phyloP scores from a whole-genome alignment of 139 green algal genomes.

The Chlamydomonas schloesseri region DNA sequence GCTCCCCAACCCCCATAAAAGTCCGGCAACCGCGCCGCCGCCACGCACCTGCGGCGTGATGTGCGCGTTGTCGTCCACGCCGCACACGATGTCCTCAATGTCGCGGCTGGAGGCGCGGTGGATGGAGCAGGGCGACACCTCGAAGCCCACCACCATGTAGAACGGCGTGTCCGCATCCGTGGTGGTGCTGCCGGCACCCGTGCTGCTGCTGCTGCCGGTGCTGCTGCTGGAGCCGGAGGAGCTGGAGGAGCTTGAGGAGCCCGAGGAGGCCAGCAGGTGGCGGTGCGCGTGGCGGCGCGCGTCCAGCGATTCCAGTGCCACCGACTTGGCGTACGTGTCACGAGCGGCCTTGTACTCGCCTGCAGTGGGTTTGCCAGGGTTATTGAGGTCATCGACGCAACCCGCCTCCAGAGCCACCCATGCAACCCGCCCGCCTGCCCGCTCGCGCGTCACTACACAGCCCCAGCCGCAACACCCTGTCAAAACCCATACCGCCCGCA shows the following conservation, averaged over 20 bases:
- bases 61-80: constrained; percentile 59
- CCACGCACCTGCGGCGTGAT: constrained; percentile 48
- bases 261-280: neutral
- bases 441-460: no score
- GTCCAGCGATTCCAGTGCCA: constrained; percentile 64
- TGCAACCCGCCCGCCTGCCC: no score
- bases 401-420: no score
- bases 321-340: constrained; percentile 31
- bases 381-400: no score
- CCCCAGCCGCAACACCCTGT: no score
- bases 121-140: constrained; percentile 85
- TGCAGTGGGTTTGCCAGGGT: no score
- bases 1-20: no score
- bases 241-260: neutral
- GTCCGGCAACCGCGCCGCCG: no score
- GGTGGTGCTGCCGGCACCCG: neutral
- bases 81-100: constrained; percentile 80
- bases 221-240: neutral
- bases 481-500: no score
- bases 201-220: no score
- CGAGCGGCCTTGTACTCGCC: constrained; percentile 72
- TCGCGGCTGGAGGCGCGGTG: constrained; percentile 65
- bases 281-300: constrained; percentile 21
- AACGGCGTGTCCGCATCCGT: constrained; percentile 1
- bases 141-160: constrained; percentile 48